Evolutionary conservation across 1,139 yeast genomes (phyloP).

Genomic region (Debaryomycetaceae sp.): DNA sequence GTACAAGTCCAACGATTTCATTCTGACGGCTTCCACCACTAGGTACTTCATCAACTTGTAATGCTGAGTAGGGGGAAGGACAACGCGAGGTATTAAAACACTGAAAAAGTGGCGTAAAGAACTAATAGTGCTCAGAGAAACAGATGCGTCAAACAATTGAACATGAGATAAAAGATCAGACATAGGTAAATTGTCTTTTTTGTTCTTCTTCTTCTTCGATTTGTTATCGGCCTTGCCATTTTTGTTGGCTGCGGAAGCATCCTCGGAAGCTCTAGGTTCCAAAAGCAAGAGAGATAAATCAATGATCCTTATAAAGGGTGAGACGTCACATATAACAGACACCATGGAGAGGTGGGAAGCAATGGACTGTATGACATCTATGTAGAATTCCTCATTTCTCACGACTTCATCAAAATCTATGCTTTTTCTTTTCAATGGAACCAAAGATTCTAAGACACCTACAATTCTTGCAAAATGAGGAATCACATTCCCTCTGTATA

Average conservation of each 20-base stretch:
- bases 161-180: conserved; percentile 74
- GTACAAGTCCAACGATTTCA: conserved; percentile 22
- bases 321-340: conserved; percentile 33
- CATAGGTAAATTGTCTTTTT: conserved; percentile 43
- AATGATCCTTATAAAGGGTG: conserved; percentile 39
- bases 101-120: conserved; percentile 49
- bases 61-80: conserved; percentile 61
- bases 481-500: conserved; percentile 44
- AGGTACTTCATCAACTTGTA: conserved; percentile 58
- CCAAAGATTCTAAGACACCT: conserved; percentile 49
- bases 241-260: neutral
- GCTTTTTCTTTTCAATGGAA: conserved; percentile 45
- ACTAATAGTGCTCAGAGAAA: conserved; percentile 33
- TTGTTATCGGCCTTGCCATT: conserved; percentile 2
- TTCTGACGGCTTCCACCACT: conserved; percentile 44
- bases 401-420: conserved; percentile 30
- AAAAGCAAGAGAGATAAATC: conserved; percentile 45
- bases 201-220: conserved; percentile 37
- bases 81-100: conserved; percentile 45
- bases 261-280: conserved; percentile 30
- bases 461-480: conserved; percentile 49
- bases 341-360: conserved; percentile 27
- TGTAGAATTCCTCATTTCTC: conserved; percentile 28
- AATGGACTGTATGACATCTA: conserved; percentile 27
- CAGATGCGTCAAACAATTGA: conserved; percentile 47